Evolutionary conservation across 163 green algal genomes (phyloP), one percentile per base, ranked within the genome.

Genomic region (Prototheca wickerhamii): DNA sequence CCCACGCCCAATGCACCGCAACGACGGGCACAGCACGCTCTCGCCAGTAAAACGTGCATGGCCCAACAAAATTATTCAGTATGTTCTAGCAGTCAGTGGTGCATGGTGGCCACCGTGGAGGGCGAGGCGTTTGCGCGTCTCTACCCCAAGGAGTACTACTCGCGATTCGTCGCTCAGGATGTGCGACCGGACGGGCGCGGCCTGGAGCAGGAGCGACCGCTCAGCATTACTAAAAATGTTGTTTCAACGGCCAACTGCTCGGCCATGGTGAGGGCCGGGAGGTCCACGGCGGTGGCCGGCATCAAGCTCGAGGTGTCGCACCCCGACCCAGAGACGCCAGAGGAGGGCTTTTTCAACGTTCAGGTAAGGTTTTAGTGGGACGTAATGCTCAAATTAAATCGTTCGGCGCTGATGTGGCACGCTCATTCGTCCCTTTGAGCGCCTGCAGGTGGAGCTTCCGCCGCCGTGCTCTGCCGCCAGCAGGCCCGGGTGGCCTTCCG

Each of bases 131-230:
- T 49, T 21, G 20, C 29, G 18, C 55, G 55, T 31, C 55, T 61
- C 31, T 61, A 61, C 32, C 55, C 55, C 55, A 15, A 31, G 21
- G 30, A 61, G 32, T 61, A 61, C 55, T 61, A 61, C 25, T 30
- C 55, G 5, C 10, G 12, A 32, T 61, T 61, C 32, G 8, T 61
- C 7, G 30, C 31, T 4, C 31, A 61, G 55, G 55, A 21, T 31
- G 7, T 61, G 21, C 55, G 55, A 10, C 55, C 55, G 12, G 55
- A 61, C 25, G 55, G 55, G 31, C 31, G 55, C 32, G 17, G 15
- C 28, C 53, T 60, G 10, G 10, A 17, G 23, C 53, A 60, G 53
- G 29, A 35, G 15, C 53, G 53, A n/a, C 53, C 53, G 10, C 7
- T 60, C 15, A 60, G 29, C 53, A 37, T 60, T 25, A 21, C 25